Conservation (phyloP, 108 stramenopile species). For the Craspedostauros australis region DNA sequence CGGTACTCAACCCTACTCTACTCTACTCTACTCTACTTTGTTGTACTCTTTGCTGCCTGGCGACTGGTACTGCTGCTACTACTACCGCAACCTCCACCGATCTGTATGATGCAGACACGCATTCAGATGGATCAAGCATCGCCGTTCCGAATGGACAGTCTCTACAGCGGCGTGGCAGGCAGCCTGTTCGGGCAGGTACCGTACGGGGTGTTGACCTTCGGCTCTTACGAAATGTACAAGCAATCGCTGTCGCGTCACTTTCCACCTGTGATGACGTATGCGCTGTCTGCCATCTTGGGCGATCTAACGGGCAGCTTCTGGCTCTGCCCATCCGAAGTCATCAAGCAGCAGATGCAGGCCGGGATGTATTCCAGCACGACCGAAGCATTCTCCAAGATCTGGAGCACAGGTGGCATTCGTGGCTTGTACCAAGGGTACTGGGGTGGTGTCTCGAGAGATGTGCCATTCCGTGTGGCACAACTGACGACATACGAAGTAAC, state of each 20-base stretch:
- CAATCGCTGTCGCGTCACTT: conserved; percentile 39
- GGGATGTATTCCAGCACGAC: conserved; percentile 51
- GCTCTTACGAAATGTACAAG: conserved; percentile 84
- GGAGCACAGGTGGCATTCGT: conserved; percentile 36
- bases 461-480: conserved; percentile 78
- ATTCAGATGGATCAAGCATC: conserved; percentile 68
- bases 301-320: conserved; percentile 73
- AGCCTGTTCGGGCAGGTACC: conserved; percentile 74
- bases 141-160: conserved; percentile 39
- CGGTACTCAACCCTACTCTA: no score
- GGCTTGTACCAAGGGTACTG: conserved; percentile 67
- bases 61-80: no score
- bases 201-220: conserved; percentile 79
- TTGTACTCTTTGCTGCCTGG: no score
- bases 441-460: conserved; percentile 63
- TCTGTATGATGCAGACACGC: conserved; percentile 31
- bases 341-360: conserved; percentile 77
- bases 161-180: conserved; percentile 55
- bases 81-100: background rate
- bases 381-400: conserved; percentile 54
- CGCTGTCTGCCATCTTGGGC: conserved; percentile 55
- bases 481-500: conserved; percentile 68
- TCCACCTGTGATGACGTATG: conserved; percentile 60
- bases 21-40: no score
- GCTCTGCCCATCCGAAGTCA: conserved; percentile 73